phyloP scores from a whole-genome alignment of 495 filamentous ascomycete genomes.

The Thozetella sp. region DNA sequence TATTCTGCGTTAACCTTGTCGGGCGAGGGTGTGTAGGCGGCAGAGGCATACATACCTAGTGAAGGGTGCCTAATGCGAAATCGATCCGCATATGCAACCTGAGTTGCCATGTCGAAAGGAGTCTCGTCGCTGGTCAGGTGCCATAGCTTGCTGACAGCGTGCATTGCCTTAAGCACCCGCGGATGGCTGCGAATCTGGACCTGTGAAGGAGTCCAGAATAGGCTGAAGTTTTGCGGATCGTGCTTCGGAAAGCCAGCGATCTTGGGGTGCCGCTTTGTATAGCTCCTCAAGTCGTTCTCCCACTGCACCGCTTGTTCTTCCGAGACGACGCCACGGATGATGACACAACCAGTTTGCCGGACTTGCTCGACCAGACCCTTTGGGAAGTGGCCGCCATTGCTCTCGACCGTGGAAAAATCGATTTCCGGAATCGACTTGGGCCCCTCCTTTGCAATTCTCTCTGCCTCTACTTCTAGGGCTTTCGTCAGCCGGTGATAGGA shows the following conservation, averaged over 20 bases:
- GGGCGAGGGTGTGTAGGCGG: neutral
- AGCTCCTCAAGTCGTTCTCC: neutral
- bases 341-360: neutral
- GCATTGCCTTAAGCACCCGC: neutral
- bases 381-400: neutral
- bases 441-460: neutral
- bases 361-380: neutral
- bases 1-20: neutral
- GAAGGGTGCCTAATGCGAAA: neutral
- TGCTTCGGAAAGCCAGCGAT: neutral
- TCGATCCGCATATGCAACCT: neutral
- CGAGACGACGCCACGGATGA: neutral
- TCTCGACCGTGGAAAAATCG: neutral
- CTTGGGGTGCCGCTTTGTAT: neutral
- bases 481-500: neutral
- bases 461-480: neutral
- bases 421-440: neutral
- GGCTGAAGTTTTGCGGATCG: neutral
- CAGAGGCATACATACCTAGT: neutral
- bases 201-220: neutral
- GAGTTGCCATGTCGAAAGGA: neutral
- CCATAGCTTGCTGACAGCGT: neutral
- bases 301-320: neutral
- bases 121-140: neutral
- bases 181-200: neutral